Evolutionary conservation across 179 eudicot species (phyloP).

Genomic region (Vitellaria paradoxa): DNA sequence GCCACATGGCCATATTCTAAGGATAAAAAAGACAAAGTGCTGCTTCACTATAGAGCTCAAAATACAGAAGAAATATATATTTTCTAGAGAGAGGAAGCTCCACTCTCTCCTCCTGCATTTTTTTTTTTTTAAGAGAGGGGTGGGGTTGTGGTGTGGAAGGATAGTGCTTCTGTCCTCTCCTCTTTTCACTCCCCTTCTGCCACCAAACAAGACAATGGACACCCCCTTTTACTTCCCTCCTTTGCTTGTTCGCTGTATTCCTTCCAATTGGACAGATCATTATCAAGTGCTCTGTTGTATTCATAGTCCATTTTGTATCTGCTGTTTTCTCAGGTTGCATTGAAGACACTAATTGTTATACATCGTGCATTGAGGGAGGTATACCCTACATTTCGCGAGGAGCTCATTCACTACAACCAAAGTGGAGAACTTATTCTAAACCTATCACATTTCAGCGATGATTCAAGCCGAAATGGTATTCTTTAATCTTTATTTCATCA

Average conservation of each 20-base stretch:
- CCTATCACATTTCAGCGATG: constrained; percentile 38
- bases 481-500: neutral
- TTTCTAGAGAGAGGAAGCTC: neutral
- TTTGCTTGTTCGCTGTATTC: neutral
- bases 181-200: neutral
- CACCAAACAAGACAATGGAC: neutral
- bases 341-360: constrained; percentile 34
- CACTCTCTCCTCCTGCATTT: neutral
- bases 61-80: neutral
- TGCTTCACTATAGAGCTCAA: neutral
- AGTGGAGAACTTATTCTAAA: constrained; percentile 25
- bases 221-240: neutral
- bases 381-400: constrained; percentile 34
- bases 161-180: neutral
- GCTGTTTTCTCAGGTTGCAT: constrained; percentile 30
- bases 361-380: constrained; percentile 42
- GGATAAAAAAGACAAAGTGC: no score
- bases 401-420: constrained; percentile 24
- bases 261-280: neutral
- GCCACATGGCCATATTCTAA: no score
- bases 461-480: constrained; percentile 34
- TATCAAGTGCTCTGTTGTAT: neutral
- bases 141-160: neutral
- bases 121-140: neutral
- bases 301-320: neutral